Conservation (phyloP, 208 protist genomes). For the Trypanosoma melophagium region DNA sequence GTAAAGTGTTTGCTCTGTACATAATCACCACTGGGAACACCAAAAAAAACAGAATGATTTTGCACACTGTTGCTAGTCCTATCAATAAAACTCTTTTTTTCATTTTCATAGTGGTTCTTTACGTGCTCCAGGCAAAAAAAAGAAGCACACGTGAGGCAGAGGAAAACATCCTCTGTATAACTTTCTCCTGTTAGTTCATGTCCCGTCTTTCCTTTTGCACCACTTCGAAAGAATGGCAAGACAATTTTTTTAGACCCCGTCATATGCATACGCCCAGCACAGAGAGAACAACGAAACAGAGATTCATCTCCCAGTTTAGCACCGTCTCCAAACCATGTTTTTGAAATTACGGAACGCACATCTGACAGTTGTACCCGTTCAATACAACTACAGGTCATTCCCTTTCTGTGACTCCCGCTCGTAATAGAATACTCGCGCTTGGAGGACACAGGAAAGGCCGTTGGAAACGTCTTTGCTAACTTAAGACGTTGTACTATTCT, state of each 20-base stretch:
- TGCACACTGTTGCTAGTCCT: neutral
- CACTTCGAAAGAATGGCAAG: neutral
- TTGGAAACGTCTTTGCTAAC: too few species aligned
- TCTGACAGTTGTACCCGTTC: neutral
- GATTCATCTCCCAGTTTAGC: neutral
- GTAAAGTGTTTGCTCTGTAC: slow-evolving; percentile 21
- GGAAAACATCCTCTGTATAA: slow-evolving; percentile 45
- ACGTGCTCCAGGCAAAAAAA: slow-evolving; percentile 74
- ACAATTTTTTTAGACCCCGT: too few species aligned
- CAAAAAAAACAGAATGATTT: slow-evolving; percentile 63
- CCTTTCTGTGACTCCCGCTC: neutral
- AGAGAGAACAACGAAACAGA: neutral
- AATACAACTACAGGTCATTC: slow-evolving; percentile 12
- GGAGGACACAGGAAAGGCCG: too few species aligned
- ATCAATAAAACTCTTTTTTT: slow-evolving; percentile 3
- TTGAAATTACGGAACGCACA: neutral
- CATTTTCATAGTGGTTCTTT: slow-evolving; percentile 43
- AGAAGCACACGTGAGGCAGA: slow-evolving; percentile 65
- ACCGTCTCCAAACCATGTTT: neutral
- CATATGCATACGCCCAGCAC: neutral
- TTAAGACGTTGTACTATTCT: too few species aligned
- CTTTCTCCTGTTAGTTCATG: neutral
- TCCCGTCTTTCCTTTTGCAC: neutral
- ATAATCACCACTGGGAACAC: slow-evolving; percentile 48
- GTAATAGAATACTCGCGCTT: too few species aligned